Conservation (phyloP, 768 basidiomycete genomes). For the Botryobasidium botryosum region DNA sequence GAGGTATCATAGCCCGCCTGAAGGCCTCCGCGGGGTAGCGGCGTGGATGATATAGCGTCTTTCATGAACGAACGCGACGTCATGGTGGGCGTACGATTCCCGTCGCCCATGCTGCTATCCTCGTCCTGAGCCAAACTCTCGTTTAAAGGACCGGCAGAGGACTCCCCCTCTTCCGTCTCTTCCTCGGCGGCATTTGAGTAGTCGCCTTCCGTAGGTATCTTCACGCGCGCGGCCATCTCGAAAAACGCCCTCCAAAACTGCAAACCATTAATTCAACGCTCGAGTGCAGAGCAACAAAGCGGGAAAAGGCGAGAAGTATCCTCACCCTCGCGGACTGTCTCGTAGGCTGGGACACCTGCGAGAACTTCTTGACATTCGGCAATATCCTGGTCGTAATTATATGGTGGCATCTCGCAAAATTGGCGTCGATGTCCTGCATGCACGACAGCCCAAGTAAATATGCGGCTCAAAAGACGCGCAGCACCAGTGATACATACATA, state of each 20-base stretch:
- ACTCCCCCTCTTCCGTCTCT: not conserved
- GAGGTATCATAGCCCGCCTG: not conserved
- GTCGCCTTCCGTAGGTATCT: slow-evolving; percentile 59
- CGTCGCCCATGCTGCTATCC: not conserved
- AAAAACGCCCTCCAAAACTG: slow-evolving; percentile 98
- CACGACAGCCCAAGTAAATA: not conserved
- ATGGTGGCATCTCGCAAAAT: slow-evolving; percentile 81
- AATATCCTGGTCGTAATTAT: slow-evolving; percentile 63
- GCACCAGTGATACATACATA: slow-evolving; percentile 16
- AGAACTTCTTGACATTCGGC: slow-evolving; percentile 81
- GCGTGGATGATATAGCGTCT: slow-evolving; percentile 1
- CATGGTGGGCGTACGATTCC: slow-evolving; percentile 1
- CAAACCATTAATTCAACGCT: not conserved
- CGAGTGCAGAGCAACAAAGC: not conserved
- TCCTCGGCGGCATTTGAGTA: slow-evolving; percentile 22
- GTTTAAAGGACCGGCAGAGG: not conserved
- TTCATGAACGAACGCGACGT: not conserved
- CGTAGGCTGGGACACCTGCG: slow-evolving; percentile 72
- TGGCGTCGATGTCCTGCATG: slow-evolving; percentile 72
- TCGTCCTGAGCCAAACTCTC: not conserved
- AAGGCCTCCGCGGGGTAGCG: not conserved
- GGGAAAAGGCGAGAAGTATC: slow-evolving; percentile 2
- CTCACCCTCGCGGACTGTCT: slow-evolving; percentile 78
- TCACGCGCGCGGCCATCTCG: slow-evolving; percentile 79
- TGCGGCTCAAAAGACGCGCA: not conserved